Conservation (phyloP, 2,329 filamentous ascomycete species). For the Trichoderma sp. region DNA sequence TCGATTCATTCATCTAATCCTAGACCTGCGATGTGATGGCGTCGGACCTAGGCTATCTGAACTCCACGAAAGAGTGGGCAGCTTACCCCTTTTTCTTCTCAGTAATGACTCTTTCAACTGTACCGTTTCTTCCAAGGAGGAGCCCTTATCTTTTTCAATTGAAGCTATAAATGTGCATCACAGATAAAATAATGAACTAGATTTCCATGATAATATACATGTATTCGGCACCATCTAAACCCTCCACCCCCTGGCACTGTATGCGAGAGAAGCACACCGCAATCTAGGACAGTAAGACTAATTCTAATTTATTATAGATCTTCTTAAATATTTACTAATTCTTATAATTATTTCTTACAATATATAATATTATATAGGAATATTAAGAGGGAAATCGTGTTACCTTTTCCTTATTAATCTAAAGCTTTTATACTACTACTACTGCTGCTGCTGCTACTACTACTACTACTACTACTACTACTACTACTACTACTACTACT, state of each 20-base stretch:
- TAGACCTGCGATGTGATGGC: neutral
- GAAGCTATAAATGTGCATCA: neutral
- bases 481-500: too few relatives aligned
- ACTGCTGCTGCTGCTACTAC: too few relatives aligned
- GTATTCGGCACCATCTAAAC: neutral
- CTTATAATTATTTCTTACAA: too few relatives aligned
- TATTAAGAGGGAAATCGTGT: too few relatives aligned
- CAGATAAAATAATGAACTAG: neutral
- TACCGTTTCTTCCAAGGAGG: neutral
- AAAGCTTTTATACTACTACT: too few relatives aligned
- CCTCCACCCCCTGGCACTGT: neutral
- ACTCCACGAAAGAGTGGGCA: neutral
- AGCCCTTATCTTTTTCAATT: neutral
- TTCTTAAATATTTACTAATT: too few relatives aligned
- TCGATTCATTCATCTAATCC: neutral
- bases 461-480: too few relatives aligned
- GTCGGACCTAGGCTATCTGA: neutral
- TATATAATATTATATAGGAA: too few relatives aligned
- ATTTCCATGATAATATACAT: neutral
- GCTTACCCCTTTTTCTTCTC: neutral
- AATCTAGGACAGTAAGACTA: neutral
- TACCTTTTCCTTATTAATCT: too few relatives aligned
- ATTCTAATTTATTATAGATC: too few relatives aligned
- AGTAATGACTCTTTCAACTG: neutral
- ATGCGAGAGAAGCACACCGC: neutral